Base-by-base conservation (phyloP, 192 early-diverging fungal species). In the Thoreauomyces humboldtii region DNA sequence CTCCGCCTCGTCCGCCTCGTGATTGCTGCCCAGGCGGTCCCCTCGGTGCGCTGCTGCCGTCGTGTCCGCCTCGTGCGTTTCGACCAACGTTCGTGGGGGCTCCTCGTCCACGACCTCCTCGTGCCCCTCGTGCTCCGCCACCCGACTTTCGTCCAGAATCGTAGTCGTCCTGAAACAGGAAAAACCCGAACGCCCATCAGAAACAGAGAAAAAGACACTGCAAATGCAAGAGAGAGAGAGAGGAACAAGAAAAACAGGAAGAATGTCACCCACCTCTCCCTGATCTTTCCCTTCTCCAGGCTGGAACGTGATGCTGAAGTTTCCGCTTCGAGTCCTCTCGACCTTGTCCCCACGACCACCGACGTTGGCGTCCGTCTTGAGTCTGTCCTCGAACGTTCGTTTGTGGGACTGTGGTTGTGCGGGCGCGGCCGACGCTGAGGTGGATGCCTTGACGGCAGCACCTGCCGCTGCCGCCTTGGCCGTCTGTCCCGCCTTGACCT, bases 291-390 rank as follows among this genome's bases (percentile, higher is more conserved):
- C 36, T 2, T 7, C 37, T 12, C 51, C 36, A 19, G 77, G 77
- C 43, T 65, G 59, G 51, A 78, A 78, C n/a, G 77, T 72, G 35
- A 78, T 65, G 42, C 60, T 64, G 48, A 74, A 57, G 46, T 67
- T 70, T 9, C 72, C 77, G 15, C 63, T 64, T 3, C 48, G 25
- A 19, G 55, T 56, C 2, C 27, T 5, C 27, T 43, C 37, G 4
- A 9, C 28, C 4, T 3, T 24, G 12, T 63, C 66, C 28, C 41
- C 24, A 25, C 31, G 6, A 4, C 24, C 43, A 59, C 38, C 43
- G 11, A 9, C 34, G 12, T 17, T 27, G 17, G 33, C 38, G 21
- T 38, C 56, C 7, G 50, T 42, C 31, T 37, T n/a, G 53, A 74
- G n/a, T 4, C 73, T 67, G 33, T 70, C 67, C 21, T 27, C 73